Conservation (phyloP, 2,329 filamentous ascomycete genomes). For the Proliferodiscus dingleyae region DNA sequence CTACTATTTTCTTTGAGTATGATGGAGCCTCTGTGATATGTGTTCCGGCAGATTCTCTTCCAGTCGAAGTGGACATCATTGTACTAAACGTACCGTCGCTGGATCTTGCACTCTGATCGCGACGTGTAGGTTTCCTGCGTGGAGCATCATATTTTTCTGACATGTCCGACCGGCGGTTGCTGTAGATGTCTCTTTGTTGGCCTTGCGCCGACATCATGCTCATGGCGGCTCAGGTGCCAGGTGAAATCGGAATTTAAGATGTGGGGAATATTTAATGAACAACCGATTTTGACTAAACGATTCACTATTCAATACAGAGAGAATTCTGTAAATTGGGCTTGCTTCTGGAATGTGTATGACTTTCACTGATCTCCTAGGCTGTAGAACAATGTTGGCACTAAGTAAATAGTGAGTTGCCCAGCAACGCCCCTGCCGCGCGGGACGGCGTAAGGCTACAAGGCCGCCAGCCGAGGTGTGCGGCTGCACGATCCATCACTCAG, state of each 20-base stretch:
- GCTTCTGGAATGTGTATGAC: constrained; percentile 12
- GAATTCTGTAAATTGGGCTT: constrained; percentile 4
- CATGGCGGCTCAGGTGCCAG: constrained; percentile 2
- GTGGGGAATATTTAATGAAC: constrained; percentile 5
- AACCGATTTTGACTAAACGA: constrained; percentile 11
- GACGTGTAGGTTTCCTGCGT: constrained; percentile 27
- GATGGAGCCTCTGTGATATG: constrained; percentile 84
- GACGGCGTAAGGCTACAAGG: too few species aligned
- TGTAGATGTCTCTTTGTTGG: constrained; percentile 27
- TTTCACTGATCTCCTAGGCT: not conserved
- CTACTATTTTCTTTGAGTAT: constrained; percentile 98
- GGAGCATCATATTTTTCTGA: constrained; percentile 29
- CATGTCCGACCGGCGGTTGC: constrained; percentile 26
- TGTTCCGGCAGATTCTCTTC: constrained; percentile 73
- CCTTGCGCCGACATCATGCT: constrained; percentile 27
- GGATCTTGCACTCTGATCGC: constrained; percentile 45
- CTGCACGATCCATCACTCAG: not conserved
- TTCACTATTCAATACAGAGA: constrained; percentile 7
- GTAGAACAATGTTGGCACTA: constrained; percentile 1
- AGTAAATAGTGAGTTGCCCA: not conserved
- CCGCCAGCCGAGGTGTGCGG: not conserved
- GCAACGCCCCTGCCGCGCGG: not conserved
- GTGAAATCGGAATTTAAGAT: constrained; percentile 1
- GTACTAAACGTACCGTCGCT: constrained; percentile 91
- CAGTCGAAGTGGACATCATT: constrained; percentile 66